phyloP scores from a whole-genome alignment of 371 early-diverging fungal species.

The Lichtheimia hyalospora region DNA sequence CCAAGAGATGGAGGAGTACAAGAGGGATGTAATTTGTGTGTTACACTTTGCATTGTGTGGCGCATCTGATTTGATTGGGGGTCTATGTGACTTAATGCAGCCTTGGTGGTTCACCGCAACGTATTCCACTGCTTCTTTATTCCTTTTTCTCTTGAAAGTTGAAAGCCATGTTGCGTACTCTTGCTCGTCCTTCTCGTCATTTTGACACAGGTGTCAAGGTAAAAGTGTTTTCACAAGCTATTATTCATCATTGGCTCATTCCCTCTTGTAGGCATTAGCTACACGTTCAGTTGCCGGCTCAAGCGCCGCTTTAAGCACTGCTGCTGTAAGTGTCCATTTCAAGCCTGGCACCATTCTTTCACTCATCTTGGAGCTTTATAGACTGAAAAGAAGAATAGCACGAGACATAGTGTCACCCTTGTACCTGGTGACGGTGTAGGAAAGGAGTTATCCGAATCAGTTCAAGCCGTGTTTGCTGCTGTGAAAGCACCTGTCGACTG shows the following conservation, averaged over 20 bases:
- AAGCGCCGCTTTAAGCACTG: slow-evolving; percentile 6
- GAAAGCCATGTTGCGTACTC: too few species aligned
- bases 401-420: slow-evolving; percentile 86
- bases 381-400: slow-evolving; percentile 6
- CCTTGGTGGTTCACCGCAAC: too few species aligned
- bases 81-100: too few species aligned
- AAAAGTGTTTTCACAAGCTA: too few species aligned
- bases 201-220: too few species aligned
- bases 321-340: slow-evolving; percentile 3
- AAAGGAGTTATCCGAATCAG: slow-evolving; percentile 85
- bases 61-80: too few species aligned
- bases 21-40: too few species aligned
- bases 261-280: not conserved
- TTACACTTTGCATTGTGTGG: too few species aligned
- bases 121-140: too few species aligned
- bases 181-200: too few species aligned
- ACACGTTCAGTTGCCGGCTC: slow-evolving; percentile 3
- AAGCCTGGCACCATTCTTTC: not conserved
- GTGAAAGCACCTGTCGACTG: slow-evolving; percentile 91
- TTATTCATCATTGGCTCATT: not conserved
- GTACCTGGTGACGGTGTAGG: slow-evolving; percentile 99
- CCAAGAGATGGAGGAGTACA: too few species aligned
- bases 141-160: too few species aligned
- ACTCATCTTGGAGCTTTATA: not conserved
- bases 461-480: slow-evolving; percentile 93